Percentiles rank a stretch among this genome's conserved stretches.
phyloP scores from a whole-genome alignment of 2,329 filamentous ascomycete genomes.

The Calonectria pauciramosa region DNA sequence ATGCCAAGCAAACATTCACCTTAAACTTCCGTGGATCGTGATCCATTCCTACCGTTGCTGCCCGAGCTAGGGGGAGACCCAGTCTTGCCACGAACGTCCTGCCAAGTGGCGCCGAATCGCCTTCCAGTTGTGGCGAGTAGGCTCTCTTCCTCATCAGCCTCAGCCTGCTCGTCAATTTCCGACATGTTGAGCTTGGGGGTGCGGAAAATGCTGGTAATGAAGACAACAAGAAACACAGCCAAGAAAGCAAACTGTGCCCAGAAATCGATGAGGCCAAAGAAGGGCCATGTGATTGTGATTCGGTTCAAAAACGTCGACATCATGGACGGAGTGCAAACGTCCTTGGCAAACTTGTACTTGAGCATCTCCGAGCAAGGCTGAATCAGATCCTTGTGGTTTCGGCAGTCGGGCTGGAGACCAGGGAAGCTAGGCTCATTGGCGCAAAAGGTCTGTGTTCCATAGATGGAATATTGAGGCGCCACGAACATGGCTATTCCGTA shows the following conservation, averaged over 20 bases:
- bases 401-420: slow-evolving; percentile 82
- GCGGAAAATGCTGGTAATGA: slow-evolving; percentile 83
- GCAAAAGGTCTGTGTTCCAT: slow-evolving; percentile 95
- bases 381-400: slow-evolving; percentile 77
- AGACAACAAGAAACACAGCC: slow-evolving; percentile 84
- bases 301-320: slow-evolving; percentile 95
- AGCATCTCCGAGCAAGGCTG: slow-evolving; percentile 85
- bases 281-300: slow-evolving; percentile 92
- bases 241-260: slow-evolving; percentile 97
- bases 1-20: not conserved
- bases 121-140: slow-evolving; percentile 86
- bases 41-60: slow-evolving; percentile 35
- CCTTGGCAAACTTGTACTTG: slow-evolving; percentile 76
- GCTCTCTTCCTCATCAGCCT: slow-evolving; percentile 94
- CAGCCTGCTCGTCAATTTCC: slow-evolving; percentile 88
- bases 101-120: slow-evolving; percentile 88
- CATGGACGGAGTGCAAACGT: slow-evolving; percentile 91
- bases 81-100: slow-evolving; percentile 79
- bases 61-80: slow-evolving; percentile 19
- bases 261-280: slow-evolving; percentile 93
- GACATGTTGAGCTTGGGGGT: slow-evolving; percentile 82
- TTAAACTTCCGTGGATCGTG: slow-evolving; percentile 34
- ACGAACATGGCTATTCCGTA: slow-evolving; percentile 93
- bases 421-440: slow-evolving; percentile 75
- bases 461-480: slow-evolving; percentile 96